Evolutionary conservation across 176 grass and related monocot species (phyloP), one percentile per base, ranked within the genome.

Genomic region (Puya raimondii): DNA sequence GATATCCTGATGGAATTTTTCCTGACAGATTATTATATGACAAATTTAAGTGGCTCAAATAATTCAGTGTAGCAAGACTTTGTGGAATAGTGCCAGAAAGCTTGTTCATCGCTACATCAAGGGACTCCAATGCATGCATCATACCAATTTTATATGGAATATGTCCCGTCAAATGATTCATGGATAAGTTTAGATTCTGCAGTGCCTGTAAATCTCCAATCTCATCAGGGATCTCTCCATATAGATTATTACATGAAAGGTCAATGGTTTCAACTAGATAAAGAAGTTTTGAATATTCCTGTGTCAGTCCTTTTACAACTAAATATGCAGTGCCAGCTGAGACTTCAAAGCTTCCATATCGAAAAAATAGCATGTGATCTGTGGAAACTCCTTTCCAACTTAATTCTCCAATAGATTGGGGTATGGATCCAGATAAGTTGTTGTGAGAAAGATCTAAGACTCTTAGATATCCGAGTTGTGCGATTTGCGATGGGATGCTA

Each of bases 301-400:
- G 58, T 51, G 72, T 4, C 56, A 42, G 23, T 20, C 85, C 68
- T 78, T 83, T 80, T 11, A 53, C 76, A 18, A 80, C 52, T 42
- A 50, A 20, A n/a, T 64, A 47, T n/a, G 3, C 14, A n/a, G 16
- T 14, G 14, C 15, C 6, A 10, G n/a, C 20, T 0, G 10, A 21
- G 20, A 18, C 16, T 7, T 8, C 15, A 59, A 8, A 9, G 8
- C n/a, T 20, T 56, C 52, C 16, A 59, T 59, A 59, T 21, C 5
- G 10, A 10, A 18, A 59, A 16, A 17, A 9, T 16, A 2, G 11
- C 33, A 8, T 42, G 5, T 42, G 33, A 42, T 1, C 33, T 8
- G 33, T 7, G 7, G 33, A 4, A 42, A 3, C 26, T 21, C 71
- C 76, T 73, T 49, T 1, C 63, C 23, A 87, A 64, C 65, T 76